These are phyloP conservation scores for Ophiostoma sp. DNA, from an alignment of 2,329 filamentous ascomycete genomes.

Conservation along the genomic window DNA sequence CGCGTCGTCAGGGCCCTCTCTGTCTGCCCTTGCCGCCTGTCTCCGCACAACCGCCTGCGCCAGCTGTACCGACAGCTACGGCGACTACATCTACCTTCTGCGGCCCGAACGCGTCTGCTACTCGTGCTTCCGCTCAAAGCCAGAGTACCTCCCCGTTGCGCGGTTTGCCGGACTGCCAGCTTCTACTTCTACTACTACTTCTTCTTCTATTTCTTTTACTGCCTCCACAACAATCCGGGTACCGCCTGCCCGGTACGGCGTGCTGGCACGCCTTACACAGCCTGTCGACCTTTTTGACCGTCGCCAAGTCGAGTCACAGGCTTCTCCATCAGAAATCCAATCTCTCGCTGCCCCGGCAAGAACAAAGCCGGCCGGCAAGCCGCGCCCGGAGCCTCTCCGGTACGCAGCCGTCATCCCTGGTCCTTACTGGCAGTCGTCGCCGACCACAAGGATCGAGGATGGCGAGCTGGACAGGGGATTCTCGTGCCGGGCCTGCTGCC, in stretches of 20 bases:
- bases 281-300: constrained; percentile 25
- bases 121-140: constrained; percentile 25
- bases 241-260: constrained; percentile 25
- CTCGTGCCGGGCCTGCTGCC: constrained; percentile 25
- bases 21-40: constrained; percentile 24
- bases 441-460: not conserved
- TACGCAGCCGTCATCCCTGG: constrained; percentile 27
- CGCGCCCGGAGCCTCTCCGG: constrained; percentile 23
- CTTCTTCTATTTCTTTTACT: not conserved
- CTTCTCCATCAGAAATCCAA: not conserved
- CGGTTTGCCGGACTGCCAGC: constrained; percentile 11
- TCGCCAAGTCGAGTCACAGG: constrained; percentile 14
- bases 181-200: not conserved
- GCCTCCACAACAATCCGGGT: constrained; percentile 19
- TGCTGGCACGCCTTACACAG: constrained; percentile 23
- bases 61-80: constrained; percentile 22
- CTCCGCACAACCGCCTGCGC: constrained; percentile 23
- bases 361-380: not conserved
- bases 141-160: constrained; percentile 25
- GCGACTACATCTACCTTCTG: constrained; percentile 27
- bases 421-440: constrained; percentile 23
- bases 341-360: not conserved
- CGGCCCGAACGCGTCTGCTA: constrained; percentile 27
- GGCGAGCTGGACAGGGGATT: constrained; percentile 22
- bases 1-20: constrained; percentile 1